Conservation (phyloP, 1,284 basidiomycete genomes). For the Ganoderma meredithae region DNA sequence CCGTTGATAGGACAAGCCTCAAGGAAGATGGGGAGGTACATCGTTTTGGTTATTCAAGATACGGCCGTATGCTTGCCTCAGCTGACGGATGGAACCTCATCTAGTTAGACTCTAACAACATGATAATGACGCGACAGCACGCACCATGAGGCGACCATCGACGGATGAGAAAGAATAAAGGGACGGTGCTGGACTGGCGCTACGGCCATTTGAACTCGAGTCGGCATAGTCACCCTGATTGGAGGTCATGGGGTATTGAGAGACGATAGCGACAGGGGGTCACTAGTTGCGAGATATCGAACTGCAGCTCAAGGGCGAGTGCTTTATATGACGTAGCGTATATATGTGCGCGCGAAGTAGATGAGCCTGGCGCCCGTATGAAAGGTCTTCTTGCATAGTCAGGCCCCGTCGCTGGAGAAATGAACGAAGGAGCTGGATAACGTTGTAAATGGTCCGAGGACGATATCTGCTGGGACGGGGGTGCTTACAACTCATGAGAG, state of each 20-base stretch:
- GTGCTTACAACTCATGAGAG: constrained; percentile 29
- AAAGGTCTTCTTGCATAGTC: constrained; percentile 21
- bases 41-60: constrained; percentile 45
- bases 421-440: constrained; percentile 24
- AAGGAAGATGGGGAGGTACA: constrained; percentile 28
- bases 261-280: constrained; percentile 1
- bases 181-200: constrained; percentile 43
- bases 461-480: constrained; percentile 14
- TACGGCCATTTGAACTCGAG: constrained; percentile 29
- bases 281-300: constrained; percentile 24
- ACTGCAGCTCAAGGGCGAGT: constrained; percentile 18
- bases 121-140: constrained; percentile 8
- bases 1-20: not conserved
- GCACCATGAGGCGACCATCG: constrained; percentile 41
- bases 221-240: constrained; percentile 24
- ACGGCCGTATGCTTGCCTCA: constrained; percentile 43
- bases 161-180: constrained; percentile 45
- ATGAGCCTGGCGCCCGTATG: constrained; percentile 23
- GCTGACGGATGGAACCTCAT: constrained; percentile 26
- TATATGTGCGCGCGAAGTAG: constrained; percentile 24
- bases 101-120: not conserved
- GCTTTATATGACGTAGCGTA: constrained; percentile 17
- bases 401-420: constrained; percentile 18
- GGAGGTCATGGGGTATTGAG: constrained; percentile 24
- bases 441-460: constrained; percentile 27